A percentile compares a stretch with the other conserved stretches of the same genome.
Conservation (phyloP, 345 rosid genomes). For the Hibiscus mutabilis region DNA sequence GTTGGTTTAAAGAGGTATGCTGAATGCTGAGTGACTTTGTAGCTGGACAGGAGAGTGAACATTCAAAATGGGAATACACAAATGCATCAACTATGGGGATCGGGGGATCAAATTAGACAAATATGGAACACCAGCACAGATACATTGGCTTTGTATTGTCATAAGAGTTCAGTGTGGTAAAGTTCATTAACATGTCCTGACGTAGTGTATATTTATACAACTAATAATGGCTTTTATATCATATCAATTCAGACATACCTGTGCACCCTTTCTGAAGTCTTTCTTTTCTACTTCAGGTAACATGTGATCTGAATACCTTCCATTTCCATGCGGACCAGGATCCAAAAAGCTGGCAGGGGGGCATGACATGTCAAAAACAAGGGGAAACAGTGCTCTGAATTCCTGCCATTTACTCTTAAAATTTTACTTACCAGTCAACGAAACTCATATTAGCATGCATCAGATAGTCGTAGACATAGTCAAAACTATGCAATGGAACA, state of each 20-base stretch:
- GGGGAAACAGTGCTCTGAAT: not conserved
- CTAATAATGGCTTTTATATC: not conserved
- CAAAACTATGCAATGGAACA: conserved; percentile 82
- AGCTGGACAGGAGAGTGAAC: not conserved
- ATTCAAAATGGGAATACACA: not conserved
- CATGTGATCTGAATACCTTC: conserved; percentile 96
- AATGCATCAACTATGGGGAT: conserved; percentile 7
- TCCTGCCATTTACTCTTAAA: not conserved
- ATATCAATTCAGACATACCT: conserved; percentile 42
- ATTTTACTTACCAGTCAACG: conserved; percentile 65
- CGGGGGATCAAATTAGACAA: not conserved
- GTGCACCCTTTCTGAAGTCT: conserved; percentile 98
- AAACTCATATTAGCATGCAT: conserved; percentile 79
- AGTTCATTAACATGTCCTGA: not conserved
- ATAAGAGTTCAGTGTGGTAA: not conserved
- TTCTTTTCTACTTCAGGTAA: conserved; percentile 80
- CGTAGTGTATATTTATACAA: not conserved
- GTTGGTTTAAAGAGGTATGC: not conserved
- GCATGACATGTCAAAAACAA: conserved; percentile 4
- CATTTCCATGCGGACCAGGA: conserved; percentile 97
- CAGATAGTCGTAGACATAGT: conserved; percentile 79
- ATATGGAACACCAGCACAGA: not conserved
- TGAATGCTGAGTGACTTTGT: not conserved
- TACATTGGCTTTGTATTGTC: not conserved
- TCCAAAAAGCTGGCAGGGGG: conserved; percentile 64